Conservation (phyloP, 2,329 filamentous ascomycete species). For the Penicillium sp. region DNA sequence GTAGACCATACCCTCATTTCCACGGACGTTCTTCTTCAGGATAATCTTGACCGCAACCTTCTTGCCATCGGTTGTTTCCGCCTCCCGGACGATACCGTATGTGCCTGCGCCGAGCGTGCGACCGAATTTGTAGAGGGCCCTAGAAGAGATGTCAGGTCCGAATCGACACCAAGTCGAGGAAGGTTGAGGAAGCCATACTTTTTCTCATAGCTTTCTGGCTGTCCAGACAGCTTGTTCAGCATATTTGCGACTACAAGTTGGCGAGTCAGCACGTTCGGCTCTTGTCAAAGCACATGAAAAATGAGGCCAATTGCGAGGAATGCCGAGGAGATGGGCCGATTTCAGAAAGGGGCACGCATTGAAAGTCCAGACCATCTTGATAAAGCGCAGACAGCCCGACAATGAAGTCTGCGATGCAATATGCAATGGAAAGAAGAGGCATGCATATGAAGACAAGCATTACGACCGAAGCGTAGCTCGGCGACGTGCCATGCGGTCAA, state of each 20-base stretch:
- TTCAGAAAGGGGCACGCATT: slow-evolving; percentile 2
- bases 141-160: slow-evolving; percentile 41
- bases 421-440: slow-evolving; percentile 3
- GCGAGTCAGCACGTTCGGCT: slow-evolving; percentile 13
- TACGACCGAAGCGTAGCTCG: background rate
- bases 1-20: slow-evolving; percentile 98
- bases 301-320: background rate
- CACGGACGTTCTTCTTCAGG: slow-evolving; percentile 97
- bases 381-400: slow-evolving; percentile 9
- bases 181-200: slow-evolving; percentile 63
- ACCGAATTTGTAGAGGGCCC: slow-evolving; percentile 87
- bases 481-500: slow-evolving; percentile 6
- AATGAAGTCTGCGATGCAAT: slow-evolving; percentile 16
- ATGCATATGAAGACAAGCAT: slow-evolving; percentile 11
- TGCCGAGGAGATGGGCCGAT: background rate
- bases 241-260: slow-evolving; percentile 72
- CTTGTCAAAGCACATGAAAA: slow-evolving; percentile 4
- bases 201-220: slow-evolving; percentile 98
- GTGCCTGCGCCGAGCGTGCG: slow-evolving; percentile 93
- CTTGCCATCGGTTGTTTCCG: slow-evolving; percentile 72
- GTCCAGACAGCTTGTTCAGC: slow-evolving; percentile 93
- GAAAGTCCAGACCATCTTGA: slow-evolving; percentile 17
- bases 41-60: slow-evolving; percentile 99
- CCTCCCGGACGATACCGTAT: slow-evolving; percentile 97
- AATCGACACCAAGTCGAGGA: slow-evolving; percentile 5